A percentile compares a stretch with the other conserved stretches of the same genome.
Evolutionary conservation across 2,329 filamentous ascomycete genomes (phyloP).

Genomic region (Ustilaginoidea virens): DNA sequence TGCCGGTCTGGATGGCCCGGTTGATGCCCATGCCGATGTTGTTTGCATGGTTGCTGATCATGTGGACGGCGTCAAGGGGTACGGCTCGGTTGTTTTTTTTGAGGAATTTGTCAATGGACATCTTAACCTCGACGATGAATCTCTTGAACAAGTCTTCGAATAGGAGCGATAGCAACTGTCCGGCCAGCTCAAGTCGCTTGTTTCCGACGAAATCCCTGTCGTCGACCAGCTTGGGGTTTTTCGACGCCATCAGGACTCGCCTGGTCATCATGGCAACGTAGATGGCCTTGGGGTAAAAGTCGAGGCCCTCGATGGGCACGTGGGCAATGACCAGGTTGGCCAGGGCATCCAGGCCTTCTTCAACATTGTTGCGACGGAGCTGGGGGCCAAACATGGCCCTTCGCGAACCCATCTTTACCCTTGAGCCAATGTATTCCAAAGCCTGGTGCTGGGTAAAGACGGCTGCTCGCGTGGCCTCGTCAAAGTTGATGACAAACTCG

Average conservation of each 20-base stretch:
- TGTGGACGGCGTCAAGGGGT: constrained; percentile 72
- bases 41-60: constrained; percentile 71
- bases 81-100: constrained; percentile 86
- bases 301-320: constrained; percentile 76
- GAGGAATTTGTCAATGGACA: constrained; percentile 86
- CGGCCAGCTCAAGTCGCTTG: constrained; percentile 87
- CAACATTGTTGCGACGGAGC: constrained; percentile 62
- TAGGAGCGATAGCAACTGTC: constrained; percentile 79
- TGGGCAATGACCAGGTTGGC: constrained; percentile 90
- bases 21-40: constrained; percentile 89
- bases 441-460: constrained; percentile 93
- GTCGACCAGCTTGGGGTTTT: constrained; percentile 79
- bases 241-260: constrained; percentile 86
- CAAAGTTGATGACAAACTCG: constrained; percentile 88
- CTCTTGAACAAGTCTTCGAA: constrained; percentile 98
- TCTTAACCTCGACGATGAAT: constrained; percentile 76
- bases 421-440: constrained; percentile 74
- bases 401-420: constrained; percentile 74
- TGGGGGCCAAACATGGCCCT: constrained; percentile 37
- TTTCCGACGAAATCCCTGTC: constrained; percentile 97
- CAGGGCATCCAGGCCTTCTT: constrained; percentile 85
- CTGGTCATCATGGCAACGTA: constrained; percentile 96
- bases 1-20: constrained; percentile 89
- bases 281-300: constrained; percentile 93
- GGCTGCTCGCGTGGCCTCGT: constrained; percentile 70